Evolutionary conservation across 768 basidiomycete species (phyloP), one percentile per base, ranked within the genome.

Genomic region (Mycena maculata): DNA sequence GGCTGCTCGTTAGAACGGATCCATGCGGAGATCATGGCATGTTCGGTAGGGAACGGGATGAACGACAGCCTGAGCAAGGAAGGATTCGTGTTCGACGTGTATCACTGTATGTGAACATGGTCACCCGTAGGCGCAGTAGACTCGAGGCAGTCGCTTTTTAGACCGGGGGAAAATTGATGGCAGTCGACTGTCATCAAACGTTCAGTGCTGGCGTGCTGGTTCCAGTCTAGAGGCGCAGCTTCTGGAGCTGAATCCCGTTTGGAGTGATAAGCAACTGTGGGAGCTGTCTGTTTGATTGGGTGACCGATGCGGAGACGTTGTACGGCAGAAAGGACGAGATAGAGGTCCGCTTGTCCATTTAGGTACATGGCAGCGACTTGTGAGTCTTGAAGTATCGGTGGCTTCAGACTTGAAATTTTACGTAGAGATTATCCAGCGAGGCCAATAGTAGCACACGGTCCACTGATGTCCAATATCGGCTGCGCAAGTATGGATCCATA

Each of bases 271-370:
- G 55, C 55, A 20, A 25, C 38, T 64, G 63, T 31, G 63, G 63
- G 11, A 52, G 63, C 39, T 64, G 63, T 33, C 38, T 64, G 38
- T 64, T 64, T 48, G 49, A 64, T 57, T 58, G 63, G 63, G 63
- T 57, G n/a, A 49, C 36, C 36, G 63, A 64, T 36, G 63, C 55
- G 48, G 55, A 64, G 63, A 64, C 63, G 27, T 49, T 64, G 63
- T 64, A 57, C 20, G 63, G 63, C 15, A 22, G 8, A 25, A 64
- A 64, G 47, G 55, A 64, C 7, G 63, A 64, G 45, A 42, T 64
- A 7, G 63, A 64, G n/a, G 55, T 64, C 1, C 45, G 63, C 2
- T 13, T 64, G 47, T 39, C 63, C 9, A 33, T 64, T 5, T 64
- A 57, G 36, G 61, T 45, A 58, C 23, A 47, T 20, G 18, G 39